Evolutionary conservation across 306 rosid genomes (phyloP), one percentile per base, ranked within the genome.

Genomic region (Cucumis cinereus): DNA sequence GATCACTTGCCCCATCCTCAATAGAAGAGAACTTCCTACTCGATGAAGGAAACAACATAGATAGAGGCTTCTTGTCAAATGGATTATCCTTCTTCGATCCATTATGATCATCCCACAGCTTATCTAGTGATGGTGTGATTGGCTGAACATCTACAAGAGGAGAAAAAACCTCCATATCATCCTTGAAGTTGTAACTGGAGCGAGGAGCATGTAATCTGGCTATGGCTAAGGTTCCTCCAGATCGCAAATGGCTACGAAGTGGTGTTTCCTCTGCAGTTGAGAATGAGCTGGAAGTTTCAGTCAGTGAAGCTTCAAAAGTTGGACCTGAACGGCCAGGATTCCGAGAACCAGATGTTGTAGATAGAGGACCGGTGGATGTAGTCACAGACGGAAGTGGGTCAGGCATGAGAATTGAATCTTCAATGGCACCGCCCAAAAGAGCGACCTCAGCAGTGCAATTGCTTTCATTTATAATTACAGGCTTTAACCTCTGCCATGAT

Each of bases 91-190:
- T 90, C 89, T 90, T 94, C 63, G 64, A 60, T 81, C 91, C 93
- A 75, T 85, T 85, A 50, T 77, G 86, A 53, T 89, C 98, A 83
- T 95, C 97, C 99, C 97, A 90, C 23, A 90, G 45, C 83, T 88
- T 88, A 77, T 83, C 89, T 50, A 83, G 86, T 23, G 98, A 77
- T 61, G 97, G 93, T 53, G 96, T 90, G 80, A 95, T 85, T 60
- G 98, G 99, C 60, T 89, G 93, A 83, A 95, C 98, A 87, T 95
- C 99, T 86, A 95, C 99, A 43, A 95, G 83, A 62, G 99, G 99
- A 83, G 99, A 95, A 84, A 95, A 95, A 41, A 95, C 97, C 81
- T 92, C 99, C 98, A 95, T 92, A 79, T 95, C 99, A 87, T 95
- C 99, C 87, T 92, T 92, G 75, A 90, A 88, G 89, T 90, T 89